A percentile compares a stretch with the other conserved stretches of the same genome.
Conservation (phyloP, 2,329 filamentous ascomycete genomes). For the Fusarium mexicanum region DNA sequence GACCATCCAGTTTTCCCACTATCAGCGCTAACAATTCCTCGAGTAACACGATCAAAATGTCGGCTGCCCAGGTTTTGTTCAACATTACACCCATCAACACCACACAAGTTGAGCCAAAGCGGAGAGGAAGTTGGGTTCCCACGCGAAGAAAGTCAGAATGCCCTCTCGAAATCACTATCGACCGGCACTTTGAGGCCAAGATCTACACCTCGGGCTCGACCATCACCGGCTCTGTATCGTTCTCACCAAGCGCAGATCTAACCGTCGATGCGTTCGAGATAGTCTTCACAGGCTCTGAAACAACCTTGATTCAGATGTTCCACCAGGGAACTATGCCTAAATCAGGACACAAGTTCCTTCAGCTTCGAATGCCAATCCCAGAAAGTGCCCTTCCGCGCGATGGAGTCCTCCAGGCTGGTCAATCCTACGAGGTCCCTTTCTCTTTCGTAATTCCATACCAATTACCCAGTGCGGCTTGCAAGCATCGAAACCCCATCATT, state of each 20-base stretch:
- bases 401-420: conserved; percentile 6
- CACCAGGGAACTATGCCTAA: conserved; percentile 21
- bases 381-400: not conserved
- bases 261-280: conserved; percentile 23
- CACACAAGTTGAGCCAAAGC: not conserved
- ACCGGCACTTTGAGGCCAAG: conserved; percentile 33
- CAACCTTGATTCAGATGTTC: conserved; percentile 15
- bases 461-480: conserved; percentile 27
- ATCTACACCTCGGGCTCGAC: conserved; percentile 30
- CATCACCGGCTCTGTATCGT: conserved; percentile 15
- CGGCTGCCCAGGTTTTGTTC: conserved; percentile 8
- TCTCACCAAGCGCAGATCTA: conserved; percentile 13
- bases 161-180: conserved; percentile 25
- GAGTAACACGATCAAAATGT: not conserved
- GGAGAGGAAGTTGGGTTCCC: conserved; percentile 26
- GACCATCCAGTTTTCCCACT: too few species aligned
- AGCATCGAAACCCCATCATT: conserved; percentile 2
- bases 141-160: conserved; percentile 6
- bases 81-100: not conserved
- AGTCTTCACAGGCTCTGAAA: conserved; percentile 9
- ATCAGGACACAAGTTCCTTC: conserved; percentile 23
- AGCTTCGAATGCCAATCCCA: conserved; percentile 28
- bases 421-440: conserved; percentile 23
- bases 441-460: conserved; percentile 34
- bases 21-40: not conserved